Percentiles rank a stretch among this genome's conserved stretches.
Conservation (phyloP, 2,329 filamentous ascomycete genomes). For the Sporothrix curviconia region DNA sequence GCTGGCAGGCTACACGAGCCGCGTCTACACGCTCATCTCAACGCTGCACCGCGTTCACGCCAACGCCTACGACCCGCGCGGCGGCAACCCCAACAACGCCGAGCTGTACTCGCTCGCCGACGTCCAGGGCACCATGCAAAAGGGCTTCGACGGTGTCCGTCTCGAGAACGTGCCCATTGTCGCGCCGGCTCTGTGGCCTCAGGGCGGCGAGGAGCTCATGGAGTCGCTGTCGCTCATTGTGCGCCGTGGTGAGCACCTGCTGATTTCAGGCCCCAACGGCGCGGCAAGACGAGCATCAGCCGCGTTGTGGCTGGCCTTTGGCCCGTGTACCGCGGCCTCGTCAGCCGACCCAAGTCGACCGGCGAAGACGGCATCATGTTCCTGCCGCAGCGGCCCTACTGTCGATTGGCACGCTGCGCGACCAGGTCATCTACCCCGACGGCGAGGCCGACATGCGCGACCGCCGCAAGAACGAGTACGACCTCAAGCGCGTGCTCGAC, state of each 20-base stretch:
- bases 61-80: slow-evolving; percentile 65
- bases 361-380: slow-evolving; percentile 97
- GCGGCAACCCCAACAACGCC: slow-evolving; percentile 29
- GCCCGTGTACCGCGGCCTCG: slow-evolving; percentile 90
- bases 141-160: slow-evolving; percentile 88
- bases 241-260: slow-evolving; percentile 80
- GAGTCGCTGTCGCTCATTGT: slow-evolving; percentile 86
- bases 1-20: slow-evolving; percentile 88
- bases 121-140: slow-evolving; percentile 87
- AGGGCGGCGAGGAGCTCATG: slow-evolving; percentile 84
- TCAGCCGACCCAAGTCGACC: slow-evolving; percentile 73
- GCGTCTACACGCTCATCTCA: slow-evolving; percentile 91
- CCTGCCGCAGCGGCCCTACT: slow-evolving; percentile 89
- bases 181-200: slow-evolving; percentile 79
- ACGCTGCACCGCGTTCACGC: slow-evolving; percentile 92
- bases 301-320: slow-evolving; percentile 87
- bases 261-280: slow-evolving; percentile 92
- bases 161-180: slow-evolving; percentile 91
- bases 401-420: slow-evolving; percentile 82
- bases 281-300: slow-evolving; percentile 87
- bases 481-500: slow-evolving; percentile 72
- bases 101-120: slow-evolving; percentile 88
- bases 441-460: slow-evolving; percentile 90
- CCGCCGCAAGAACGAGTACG: slow-evolving; percentile 67
- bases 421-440: slow-evolving; percentile 97